Percentiles rank a stretch among this genome's conserved stretches.
These are phyloP conservation scores for Dactylis glomerata DNA, from an alignment of 176 grass and related monocot species.

Conservation along the genomic window DNA sequence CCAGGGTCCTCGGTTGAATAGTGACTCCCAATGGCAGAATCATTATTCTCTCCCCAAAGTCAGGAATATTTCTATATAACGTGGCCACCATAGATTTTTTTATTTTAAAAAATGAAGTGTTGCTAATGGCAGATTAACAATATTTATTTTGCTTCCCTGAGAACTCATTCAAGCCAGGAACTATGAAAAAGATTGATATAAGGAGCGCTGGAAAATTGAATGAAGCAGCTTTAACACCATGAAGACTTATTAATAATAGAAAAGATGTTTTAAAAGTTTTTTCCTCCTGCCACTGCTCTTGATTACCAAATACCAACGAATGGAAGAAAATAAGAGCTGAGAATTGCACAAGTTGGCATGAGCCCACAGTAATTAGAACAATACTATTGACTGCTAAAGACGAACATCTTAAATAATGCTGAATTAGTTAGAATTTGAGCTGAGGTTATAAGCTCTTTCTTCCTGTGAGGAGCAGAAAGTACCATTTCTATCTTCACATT, in stretches of 20 bases:
- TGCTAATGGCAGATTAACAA: neutral
- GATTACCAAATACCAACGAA: conserved; percentile 2
- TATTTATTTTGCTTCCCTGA: neutral
- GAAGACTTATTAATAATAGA: neutral
- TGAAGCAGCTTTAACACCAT: neutral
- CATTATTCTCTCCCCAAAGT: neutral
- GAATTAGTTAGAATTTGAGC: conserved; percentile 10
- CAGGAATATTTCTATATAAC: neutral
- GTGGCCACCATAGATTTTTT: neutral
- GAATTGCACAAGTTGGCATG: neutral
- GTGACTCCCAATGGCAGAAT: neutral
- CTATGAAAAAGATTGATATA: neutral
- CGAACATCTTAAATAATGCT: neutral
- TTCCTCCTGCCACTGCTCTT: neutral
- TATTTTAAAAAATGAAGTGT: neutral
- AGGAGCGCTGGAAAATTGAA: neutral
- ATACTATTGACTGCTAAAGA: neutral
- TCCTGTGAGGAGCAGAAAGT: conserved; percentile 2
- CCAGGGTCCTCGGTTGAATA: neutral
- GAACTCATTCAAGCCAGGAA: neutral
- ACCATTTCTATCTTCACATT: conserved; percentile 96
- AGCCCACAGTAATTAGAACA: neutral
- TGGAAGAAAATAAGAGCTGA: neutral
- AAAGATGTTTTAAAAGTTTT: neutral
- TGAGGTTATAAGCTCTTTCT: conserved; percentile 11